phyloP scores from a whole-genome alignment of 2,329 filamentous ascomycete species.

The Tolypocladium cylindrosporum region DNA sequence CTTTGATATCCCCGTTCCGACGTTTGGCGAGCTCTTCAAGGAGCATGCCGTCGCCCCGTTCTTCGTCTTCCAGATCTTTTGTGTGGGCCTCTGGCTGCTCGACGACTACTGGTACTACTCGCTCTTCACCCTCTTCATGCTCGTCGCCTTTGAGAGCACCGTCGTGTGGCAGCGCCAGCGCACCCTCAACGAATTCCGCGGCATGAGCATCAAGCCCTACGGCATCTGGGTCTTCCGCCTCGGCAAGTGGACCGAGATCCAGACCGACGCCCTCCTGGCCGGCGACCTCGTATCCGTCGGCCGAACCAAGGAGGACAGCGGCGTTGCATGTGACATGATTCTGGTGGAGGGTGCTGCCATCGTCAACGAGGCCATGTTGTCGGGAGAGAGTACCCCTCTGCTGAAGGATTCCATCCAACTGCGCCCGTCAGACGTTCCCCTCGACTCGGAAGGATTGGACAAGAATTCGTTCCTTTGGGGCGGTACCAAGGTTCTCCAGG shows the following conservation, averaged over 20 bases:
- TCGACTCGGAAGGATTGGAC: conserved; percentile 86
- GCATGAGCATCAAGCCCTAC: conserved; percentile 99
- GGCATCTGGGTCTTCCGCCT: conserved; percentile 84
- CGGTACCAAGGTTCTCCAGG: conserved; percentile 92
- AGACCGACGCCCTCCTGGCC: conserved; percentile 84
- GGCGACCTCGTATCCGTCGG: conserved; percentile 89
- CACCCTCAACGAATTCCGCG: conserved; percentile 90
- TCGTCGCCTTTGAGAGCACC: conserved; percentile 93
- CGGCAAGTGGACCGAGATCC: conserved; percentile 78
- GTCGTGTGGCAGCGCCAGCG: conserved; percentile 98
- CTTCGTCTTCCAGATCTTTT: conserved; percentile 99
- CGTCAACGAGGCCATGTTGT: conserved; percentile 98
- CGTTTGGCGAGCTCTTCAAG: conserved; percentile 91
- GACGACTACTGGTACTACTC: conserved; percentile 99
- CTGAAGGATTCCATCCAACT: conserved; percentile 94
- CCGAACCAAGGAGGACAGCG: conserved; percentile 92
- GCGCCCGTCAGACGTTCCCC: conserved; percentile 65
- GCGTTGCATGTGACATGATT: conserved; percentile 95
- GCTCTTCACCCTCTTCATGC: conserved; percentile 96
- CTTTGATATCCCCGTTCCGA: conserved; percentile 95
- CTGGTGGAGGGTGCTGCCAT: conserved; percentile 91
- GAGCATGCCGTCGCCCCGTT: conserved; percentile 98
- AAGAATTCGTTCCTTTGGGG: conserved; percentile 96
- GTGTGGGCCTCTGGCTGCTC: conserved; percentile 94
- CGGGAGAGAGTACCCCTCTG: conserved; percentile 91